These are phyloP conservation scores for Cercospora citrullina DNA, from an alignment of 2,329 filamentous ascomycete species.

Conservation along the genomic window DNA sequence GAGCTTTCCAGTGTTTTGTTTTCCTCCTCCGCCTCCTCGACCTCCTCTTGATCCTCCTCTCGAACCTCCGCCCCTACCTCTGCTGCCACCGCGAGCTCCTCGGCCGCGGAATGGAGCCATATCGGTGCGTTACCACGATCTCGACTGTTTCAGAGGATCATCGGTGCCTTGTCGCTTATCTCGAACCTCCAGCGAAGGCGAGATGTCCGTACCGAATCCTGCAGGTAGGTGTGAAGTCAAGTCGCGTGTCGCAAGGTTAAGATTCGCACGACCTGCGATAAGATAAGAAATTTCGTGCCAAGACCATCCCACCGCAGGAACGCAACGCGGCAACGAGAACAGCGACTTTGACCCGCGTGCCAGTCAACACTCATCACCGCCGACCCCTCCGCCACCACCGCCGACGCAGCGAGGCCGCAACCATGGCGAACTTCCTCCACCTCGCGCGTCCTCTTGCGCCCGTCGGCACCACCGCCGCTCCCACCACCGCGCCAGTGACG, in stretches of 20 bases:
- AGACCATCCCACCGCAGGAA: conserved; percentile 7
- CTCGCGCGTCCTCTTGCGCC: conserved; percentile 89
- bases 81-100: conserved; percentile 35
- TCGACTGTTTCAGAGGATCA: background rate
- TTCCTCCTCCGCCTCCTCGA: conserved; percentile 29
- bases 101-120: conserved; percentile 36
- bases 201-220: background rate
- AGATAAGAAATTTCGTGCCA: conserved; percentile 10
- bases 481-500: conserved; percentile 85
- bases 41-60: conserved; percentile 33
- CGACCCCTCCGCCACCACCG: conserved; percentile 9
- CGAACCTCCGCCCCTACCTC: conserved; percentile 29
- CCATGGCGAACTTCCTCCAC: conserved; percentile 78
- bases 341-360: conserved; percentile 10
- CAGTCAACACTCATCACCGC: conserved; percentile 5
- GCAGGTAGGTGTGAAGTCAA: background rate
- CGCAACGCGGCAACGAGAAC: conserved; percentile 8
- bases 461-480: conserved; percentile 69
- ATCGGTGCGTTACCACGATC: background rate
- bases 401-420: conserved; percentile 22
- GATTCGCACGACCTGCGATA: conserved; percentile 4
- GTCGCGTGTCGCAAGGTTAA: background rate
- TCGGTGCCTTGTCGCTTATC: background rate
- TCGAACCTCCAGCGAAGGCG: background rate
- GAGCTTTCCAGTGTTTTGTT: conserved; percentile 27